These are phyloP conservation scores for Kodamaea kaohsiungensis DNA, from an alignment of 805 yeast genomes.

Conservation along the genomic window DNA sequence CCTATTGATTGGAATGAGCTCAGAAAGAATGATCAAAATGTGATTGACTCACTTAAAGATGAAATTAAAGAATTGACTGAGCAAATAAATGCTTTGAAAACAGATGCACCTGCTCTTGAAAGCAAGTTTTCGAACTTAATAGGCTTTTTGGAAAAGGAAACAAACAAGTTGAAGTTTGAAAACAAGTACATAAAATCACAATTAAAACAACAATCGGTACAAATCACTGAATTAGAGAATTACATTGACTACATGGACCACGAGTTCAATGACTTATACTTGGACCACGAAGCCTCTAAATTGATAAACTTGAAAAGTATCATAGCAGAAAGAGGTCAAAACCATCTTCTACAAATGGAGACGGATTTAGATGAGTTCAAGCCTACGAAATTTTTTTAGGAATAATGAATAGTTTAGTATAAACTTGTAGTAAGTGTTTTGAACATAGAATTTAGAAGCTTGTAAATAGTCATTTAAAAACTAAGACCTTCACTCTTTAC, in stretches of 20 bases:
- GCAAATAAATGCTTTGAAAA: slow-evolving; percentile 19
- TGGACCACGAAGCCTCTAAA: slow-evolving; percentile 3
- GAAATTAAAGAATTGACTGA: slow-evolving; percentile 34
- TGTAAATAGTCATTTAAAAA: too few relatives aligned
- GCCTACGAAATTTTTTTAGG: slow-evolving; percentile 5
- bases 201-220: slow-evolving; percentile 17
- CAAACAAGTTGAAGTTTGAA: slow-evolving; percentile 32
- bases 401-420: neutral
- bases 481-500: too few relatives aligned
- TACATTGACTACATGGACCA: slow-evolving; percentile 25
- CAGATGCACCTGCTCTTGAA: slow-evolving; percentile 5
- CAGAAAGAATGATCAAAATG: slow-evolving; percentile 24
- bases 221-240: slow-evolving; percentile 23
- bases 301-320: neutral
- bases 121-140: slow-evolving; percentile 26
- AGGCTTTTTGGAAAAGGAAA: slow-evolving; percentile 33
- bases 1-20: slow-evolving; percentile 36
- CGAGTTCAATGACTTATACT: slow-evolving; percentile 6
- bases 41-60: slow-evolving; percentile 28
- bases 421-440: too few relatives aligned
- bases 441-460: too few relatives aligned
- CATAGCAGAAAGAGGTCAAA: slow-evolving; percentile 9
- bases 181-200: slow-evolving; percentile 31
- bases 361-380: slow-evolving; percentile 17
- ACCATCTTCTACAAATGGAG: slow-evolving; percentile 10